Conservation (phyloP, 208 protist genomes). For the Acanthamoeba royreba region DNA sequence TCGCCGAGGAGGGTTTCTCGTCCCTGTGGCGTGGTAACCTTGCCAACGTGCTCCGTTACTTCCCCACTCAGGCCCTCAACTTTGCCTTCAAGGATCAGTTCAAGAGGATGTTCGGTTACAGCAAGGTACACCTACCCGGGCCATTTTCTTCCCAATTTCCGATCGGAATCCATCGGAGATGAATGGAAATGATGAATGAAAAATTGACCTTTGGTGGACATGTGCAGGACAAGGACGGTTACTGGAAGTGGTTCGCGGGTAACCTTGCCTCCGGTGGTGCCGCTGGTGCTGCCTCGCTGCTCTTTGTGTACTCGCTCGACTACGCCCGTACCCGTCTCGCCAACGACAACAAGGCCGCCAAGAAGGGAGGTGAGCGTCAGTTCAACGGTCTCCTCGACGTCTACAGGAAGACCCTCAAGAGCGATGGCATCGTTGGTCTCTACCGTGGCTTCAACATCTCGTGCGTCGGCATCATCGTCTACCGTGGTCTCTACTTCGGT, state of each 20-base stretch:
- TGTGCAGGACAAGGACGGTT: conserved; percentile 43
- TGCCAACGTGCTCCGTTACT: conserved; percentile 96
- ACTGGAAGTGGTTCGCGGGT: conserved; percentile 86
- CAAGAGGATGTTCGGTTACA: conserved; percentile 89
- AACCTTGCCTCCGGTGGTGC: conserved; percentile 95
- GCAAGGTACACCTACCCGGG: conserved; percentile 62
- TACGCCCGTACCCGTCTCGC: conserved; percentile 95
- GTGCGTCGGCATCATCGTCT: conserved; percentile 92
- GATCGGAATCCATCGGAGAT: conserved; percentile 73
- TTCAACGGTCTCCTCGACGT: conserved; percentile 94
- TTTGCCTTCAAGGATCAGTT: conserved; percentile 97
- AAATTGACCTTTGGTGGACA: too few species aligned
- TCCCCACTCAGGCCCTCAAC: conserved; percentile 97
- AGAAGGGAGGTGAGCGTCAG: conserved; percentile 85
- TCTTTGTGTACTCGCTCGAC: conserved; percentile 96
- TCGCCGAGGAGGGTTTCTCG: conserved; percentile 89
- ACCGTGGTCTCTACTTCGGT: conserved; percentile 96
- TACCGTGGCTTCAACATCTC: conserved; percentile 96
- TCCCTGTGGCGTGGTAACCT: conserved; percentile 96
- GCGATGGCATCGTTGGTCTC: conserved; percentile 78
- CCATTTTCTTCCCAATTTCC: conserved; percentile 74
- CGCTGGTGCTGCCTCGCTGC: conserved; percentile 92
- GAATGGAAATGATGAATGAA: not conserved
- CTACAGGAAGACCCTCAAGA: conserved; percentile 83
- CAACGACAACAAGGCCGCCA: conserved; percentile 73